A percentile compares a stretch with the other conserved stretches of the same genome.
Conservation (phyloP, 768 basidiomycete species). For the Boletus reticulatus region DNA sequence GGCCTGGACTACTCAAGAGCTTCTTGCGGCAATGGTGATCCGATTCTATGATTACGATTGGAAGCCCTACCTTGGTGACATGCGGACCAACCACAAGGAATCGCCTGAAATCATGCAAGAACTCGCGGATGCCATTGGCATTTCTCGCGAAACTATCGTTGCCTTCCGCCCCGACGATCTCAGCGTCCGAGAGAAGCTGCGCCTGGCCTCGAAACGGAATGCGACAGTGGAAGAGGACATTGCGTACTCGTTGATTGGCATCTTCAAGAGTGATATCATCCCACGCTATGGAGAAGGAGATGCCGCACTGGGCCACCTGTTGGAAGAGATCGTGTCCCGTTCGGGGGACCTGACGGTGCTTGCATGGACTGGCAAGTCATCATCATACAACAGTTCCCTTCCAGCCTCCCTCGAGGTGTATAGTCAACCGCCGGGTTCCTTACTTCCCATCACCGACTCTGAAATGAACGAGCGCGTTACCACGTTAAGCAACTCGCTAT, state of each 20-base stretch:
- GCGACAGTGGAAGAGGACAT: slow-evolving; percentile 9
- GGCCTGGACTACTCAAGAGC: slow-evolving; percentile 16
- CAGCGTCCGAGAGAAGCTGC: slow-evolving; percentile 10
- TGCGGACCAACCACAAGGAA: slow-evolving; percentile 4
- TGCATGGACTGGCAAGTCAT: too few relatives aligned
- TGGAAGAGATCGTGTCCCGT: slow-evolving; percentile 12
- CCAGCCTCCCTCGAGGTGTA: too few relatives aligned
- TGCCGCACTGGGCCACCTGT: slow-evolving; percentile 8
- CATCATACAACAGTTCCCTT: too few relatives aligned
- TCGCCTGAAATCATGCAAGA: slow-evolving; percentile 9
- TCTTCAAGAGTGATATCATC: slow-evolving; percentile 7
- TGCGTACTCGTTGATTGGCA: slow-evolving; percentile 8
- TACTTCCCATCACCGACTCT: too few relatives aligned
- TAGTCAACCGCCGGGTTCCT: too few relatives aligned
- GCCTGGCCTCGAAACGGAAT: slow-evolving; percentile 7
- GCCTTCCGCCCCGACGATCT: slow-evolving; percentile 6
- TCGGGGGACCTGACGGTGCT: too few relatives aligned
- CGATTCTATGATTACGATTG: slow-evolving; percentile 8
- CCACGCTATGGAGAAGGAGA: slow-evolving; percentile 8
- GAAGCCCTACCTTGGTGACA: slow-evolving; percentile 9
- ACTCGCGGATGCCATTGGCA: slow-evolving; percentile 2
- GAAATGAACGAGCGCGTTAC: too few relatives aligned
- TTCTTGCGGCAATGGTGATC: slow-evolving; percentile 8
- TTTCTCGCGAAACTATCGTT: background rate
- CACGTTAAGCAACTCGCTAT: too few relatives aligned